Evolutionary conservation across 2,329 filamentous ascomycete genomes (phyloP), one percentile per base, ranked within the genome.

Genomic region (Lachnellula cervina): DNA sequence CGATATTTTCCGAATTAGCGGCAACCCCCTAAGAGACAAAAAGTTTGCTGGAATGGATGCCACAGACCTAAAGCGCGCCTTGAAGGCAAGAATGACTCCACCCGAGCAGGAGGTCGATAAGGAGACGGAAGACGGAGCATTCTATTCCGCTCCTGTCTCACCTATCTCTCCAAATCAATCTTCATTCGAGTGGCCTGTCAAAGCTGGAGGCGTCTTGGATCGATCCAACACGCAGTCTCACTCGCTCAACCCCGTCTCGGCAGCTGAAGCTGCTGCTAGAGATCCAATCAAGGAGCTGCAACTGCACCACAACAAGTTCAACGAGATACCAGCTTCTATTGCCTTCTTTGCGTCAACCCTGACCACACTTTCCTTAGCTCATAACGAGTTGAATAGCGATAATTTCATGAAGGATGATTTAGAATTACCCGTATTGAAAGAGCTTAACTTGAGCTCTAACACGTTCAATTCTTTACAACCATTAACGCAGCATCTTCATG

Each of bases 1-100:
- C 9, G 80, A 84, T 19, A 86, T 86, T 68, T 80, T 97, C 43
- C 84, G 86, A 4, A 77, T 99, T 34, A 86, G 85, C 44, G 91
- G 90, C n/a, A 99, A 99, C 66, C 94, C 94, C 0, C 75, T 99
- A 14, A 81, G 89, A 14, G 91, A 97, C 69, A 91, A 88, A 69
- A 96, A 91, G 69, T 90, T 94, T 63, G 77, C 92, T 14, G 87
- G 83, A 0, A 89, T 95, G 74, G 80, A 81, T 21, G 91, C 89
- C 0, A 88, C 90, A 14, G 88, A 94, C 52, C 76, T 97, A 59
- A 96, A 96, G 71, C 80, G 82, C 43, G 83, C 86, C 44, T 74
- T 97, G 44, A 80, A 81, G 19, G 79, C 79, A 37, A 82, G 89
- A 25, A 74, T 92, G 58, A 81, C 84, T 68, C 82, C 88, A 17